These are phyloP conservation scores for Solanum arcanum DNA, from an alignment of 257 asterid species.

Conservation along the genomic window DNA sequence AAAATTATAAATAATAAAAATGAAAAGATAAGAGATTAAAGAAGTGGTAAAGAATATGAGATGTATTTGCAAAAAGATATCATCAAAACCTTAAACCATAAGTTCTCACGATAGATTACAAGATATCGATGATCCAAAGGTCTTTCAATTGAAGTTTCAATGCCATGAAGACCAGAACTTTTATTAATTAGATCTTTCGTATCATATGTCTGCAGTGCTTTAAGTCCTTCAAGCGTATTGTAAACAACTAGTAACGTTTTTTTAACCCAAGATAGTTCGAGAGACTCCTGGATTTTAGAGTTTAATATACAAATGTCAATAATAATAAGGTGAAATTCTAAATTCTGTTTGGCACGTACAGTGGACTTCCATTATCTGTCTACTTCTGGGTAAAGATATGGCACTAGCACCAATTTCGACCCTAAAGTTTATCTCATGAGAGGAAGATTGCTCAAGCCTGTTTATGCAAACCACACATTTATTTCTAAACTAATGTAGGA, in stretches of 20 bases:
- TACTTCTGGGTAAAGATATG: background rate
- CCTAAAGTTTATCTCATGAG: background rate
- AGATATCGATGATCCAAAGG: conserved; percentile 16
- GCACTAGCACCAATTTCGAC: background rate
- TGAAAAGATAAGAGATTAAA: background rate
- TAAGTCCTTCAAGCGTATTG: conserved; percentile 50
- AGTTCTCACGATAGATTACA: conserved; percentile 55
- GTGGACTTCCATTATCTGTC: background rate
- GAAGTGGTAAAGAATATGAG: background rate
- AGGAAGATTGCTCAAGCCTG: background rate
- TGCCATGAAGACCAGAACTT: conserved; percentile 43
- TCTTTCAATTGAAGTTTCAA: conserved; percentile 30
- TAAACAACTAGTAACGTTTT: conserved; percentile 68
- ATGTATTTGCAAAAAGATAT: background rate
- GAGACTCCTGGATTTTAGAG: conserved; percentile 41
- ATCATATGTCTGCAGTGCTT: conserved; percentile 52
- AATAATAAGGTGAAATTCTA: background rate
- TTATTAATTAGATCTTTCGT: conserved; percentile 31
- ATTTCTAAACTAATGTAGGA: no score
- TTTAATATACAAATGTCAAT: conserved; percentile 10
- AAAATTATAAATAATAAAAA: conserved; percentile 10
- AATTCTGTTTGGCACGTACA: background rate
- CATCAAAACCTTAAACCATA: conserved; percentile 31
- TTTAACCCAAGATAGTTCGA: conserved; percentile 62
- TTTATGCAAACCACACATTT: background rate